Base-by-base conservation (phyloP, 1,284 basidiomycete genomes). In the Schizopora paradoxa region DNA sequence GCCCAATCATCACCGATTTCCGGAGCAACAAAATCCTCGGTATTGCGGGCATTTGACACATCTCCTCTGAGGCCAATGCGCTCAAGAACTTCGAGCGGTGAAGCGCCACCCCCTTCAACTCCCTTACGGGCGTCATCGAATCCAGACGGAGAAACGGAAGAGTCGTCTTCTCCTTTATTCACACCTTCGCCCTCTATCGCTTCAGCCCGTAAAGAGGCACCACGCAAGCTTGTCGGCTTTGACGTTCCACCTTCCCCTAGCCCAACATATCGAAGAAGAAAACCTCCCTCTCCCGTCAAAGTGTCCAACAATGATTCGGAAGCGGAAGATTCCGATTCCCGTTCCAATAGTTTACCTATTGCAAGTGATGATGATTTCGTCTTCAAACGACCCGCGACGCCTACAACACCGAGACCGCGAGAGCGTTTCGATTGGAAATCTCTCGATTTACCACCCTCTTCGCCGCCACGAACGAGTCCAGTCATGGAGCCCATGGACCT, bases 41-140 rank as follows among this genome's bases (percentile, higher is more conserved):
- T 50, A 13, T 50, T 50, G 16, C 48, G 46, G 21, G 48, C 48
- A n/a, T 46, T 50, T 34, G 43, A 42, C 25, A 50, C 48, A 11
- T 50, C 48, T 21, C 48, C 48, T n/a, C 33, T 23, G 26, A 39
- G 48, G 13, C 33, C 48, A 14, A n/a, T n/a, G n/a, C n/a, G n/a
- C n/a, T n/a, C n/a, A n/a, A n/a, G n/a, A n/a, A n/a, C n/a, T n/a
- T n/a, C n/a, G n/a, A n/a, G n/a, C n/a, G n/a, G n/a, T n/a, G n/a
- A n/a, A n/a, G n/a, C n/a, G n/a, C n/a, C n/a, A n/a, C n/a, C n/a
- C n/a, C n/a, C n/a, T n/a, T n/a, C n/a, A n/a, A n/a, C n/a, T n/a
- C n/a, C n/a, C n/a, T n/a, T n/a, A n/a, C n/a, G n/a, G n/a, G n/a
- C n/a, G n/a, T n/a, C n/a, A n/a, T n/a, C n/a, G n/a, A n/a, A n/a